Conservation (phyloP, 805 yeast genomes). For the Saccharomycopsis guyanensis region DNA sequence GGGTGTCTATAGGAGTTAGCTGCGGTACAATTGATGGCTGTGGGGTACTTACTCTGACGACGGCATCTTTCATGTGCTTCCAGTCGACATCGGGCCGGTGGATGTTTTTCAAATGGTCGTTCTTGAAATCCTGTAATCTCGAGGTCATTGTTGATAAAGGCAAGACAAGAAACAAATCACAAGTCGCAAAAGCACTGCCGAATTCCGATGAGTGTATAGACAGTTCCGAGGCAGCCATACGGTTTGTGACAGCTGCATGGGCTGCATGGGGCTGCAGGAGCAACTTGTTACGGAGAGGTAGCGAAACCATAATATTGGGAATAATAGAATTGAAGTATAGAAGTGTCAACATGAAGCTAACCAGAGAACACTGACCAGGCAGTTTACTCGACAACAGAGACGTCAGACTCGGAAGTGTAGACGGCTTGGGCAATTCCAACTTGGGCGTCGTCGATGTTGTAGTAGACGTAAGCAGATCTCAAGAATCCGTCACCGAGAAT, state of each 20-base stretch:
- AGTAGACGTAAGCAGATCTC: constrained; percentile 12
- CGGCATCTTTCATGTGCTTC: constrained; percentile 16
- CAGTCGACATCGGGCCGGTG: constrained; percentile 18
- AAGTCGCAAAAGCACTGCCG: neutral
- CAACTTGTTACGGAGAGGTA: neutral
- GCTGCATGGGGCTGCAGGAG: neutral
- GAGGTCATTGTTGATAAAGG: constrained; percentile 10
- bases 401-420: constrained; percentile 4
- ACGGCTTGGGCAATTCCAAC: constrained; percentile 5
- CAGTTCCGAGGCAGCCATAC: neutral
- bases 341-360: too few species aligned
- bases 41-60: constrained; percentile 11
- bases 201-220: too few species aligned
- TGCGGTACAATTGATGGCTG: neutral
- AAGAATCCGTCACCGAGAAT: constrained; percentile 12
- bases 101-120: constrained; percentile 15
- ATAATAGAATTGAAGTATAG: too few species aligned
- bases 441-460: constrained; percentile 7
- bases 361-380: too few species aligned
- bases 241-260: neutral
- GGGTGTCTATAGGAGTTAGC: constrained; percentile 10
- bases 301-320: too few species aligned
- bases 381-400: neutral
- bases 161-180: too few species aligned
- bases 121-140: constrained; percentile 9